These are phyloP conservation scores for Lyophyllum decastes DNA, from an alignment of 768 basidiomycete species.

Conservation along the genomic window DNA sequence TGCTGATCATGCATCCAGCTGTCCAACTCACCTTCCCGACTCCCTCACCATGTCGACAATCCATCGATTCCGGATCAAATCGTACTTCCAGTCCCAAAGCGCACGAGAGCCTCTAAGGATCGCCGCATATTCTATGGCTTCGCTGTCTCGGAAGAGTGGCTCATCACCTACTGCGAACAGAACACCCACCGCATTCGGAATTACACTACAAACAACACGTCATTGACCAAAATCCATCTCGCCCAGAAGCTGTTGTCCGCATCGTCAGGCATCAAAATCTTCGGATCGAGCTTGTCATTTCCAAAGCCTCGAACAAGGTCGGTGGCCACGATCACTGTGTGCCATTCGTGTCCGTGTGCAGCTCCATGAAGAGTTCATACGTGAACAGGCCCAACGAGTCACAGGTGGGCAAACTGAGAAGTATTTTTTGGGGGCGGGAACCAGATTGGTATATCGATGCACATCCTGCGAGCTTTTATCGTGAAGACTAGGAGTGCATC, in stretches of 20 bases:
- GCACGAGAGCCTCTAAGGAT: neutral
- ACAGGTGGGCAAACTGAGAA: neutral
- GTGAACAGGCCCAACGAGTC: neutral
- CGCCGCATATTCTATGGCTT: neutral
- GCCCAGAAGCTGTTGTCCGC: neutral
- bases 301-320: neutral
- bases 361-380: neutral
- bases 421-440: neutral
- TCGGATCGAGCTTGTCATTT: neutral
- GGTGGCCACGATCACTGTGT: neutral
- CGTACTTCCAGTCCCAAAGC: neutral
- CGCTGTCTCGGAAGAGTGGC: neutral
- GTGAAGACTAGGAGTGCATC: neutral
- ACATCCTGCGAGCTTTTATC: neutral
- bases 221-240: neutral
- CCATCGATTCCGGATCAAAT: neutral
- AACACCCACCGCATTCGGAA: neutral
- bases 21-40: neutral
- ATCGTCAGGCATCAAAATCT: neutral
- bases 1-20: neutral
- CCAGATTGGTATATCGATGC: neutral
- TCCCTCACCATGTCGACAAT: neutral
- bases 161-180: neutral
- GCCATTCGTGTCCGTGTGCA: neutral
- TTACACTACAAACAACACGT: neutral